Conservation (phyloP, 2,329 filamentous ascomycete genomes). For the Pseudogymnoascus verrucosus region DNA sequence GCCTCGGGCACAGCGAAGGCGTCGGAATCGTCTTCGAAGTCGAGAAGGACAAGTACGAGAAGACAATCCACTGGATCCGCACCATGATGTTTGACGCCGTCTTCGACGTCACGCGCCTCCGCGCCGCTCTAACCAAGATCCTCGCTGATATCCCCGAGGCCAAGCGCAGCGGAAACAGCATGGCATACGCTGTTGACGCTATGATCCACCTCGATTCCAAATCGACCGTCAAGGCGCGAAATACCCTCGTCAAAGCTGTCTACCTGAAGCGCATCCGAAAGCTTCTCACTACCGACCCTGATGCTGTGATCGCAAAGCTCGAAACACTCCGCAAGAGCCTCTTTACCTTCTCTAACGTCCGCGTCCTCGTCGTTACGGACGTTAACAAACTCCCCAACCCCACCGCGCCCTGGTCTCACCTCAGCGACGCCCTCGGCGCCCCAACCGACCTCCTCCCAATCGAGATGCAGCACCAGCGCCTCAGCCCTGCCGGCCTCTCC, state of each 20-base stretch:
- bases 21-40: conserved; percentile 75
- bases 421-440: conserved; percentile 23
- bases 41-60: conserved; percentile 79
- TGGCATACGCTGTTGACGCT: conserved; percentile 58
- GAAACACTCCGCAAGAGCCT: conserved; percentile 67
- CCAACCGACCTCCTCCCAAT: conserved; percentile 57
- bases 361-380: conserved; percentile 76
- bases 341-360: conserved; percentile 78
- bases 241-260: conserved; percentile 75
- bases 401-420: conserved; percentile 66
- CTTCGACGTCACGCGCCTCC: conserved; percentile 64
- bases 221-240: conserved; percentile 68
- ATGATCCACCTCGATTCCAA: conserved; percentile 74
- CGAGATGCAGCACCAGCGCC: conserved; percentile 58
- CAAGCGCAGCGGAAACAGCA: conserved; percentile 74
- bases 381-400: conserved; percentile 66
- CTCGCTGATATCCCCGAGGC: conserved; percentile 85
- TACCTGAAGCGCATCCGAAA: conserved; percentile 82
- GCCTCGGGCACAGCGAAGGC: conserved; percentile 72
- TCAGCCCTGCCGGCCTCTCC: conserved; percentile 65
- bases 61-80: conserved; percentile 74
- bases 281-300: conserved; percentile 67
- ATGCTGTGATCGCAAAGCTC: conserved; percentile 68
- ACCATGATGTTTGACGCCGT: conserved; percentile 82
- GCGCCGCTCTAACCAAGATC: conserved; percentile 65